Base-by-base conservation (phyloP, 257 asterid species). In the Nicotiana sylvestris region DNA sequence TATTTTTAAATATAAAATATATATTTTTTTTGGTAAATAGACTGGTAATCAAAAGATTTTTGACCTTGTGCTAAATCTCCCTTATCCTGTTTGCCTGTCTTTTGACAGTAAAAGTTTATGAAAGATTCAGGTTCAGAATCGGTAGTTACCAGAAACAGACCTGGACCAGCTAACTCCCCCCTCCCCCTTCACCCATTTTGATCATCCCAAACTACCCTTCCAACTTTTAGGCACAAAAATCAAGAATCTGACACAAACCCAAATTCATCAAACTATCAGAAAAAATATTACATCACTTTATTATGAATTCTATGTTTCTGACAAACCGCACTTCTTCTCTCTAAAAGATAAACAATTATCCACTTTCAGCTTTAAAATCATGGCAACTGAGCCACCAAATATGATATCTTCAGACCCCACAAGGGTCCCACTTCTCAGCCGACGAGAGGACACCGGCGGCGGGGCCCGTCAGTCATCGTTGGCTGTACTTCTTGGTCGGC, bases 401-500 rank as follows among this genome's bases (percentile, higher is more conserved):
- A 6, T 30, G 78, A 35, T 33, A 12, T 37, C 80, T 3, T 77
- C 81, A 4, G 56, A 66, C 43, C 64, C 87, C 35, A 74, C 66
- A 51, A 51, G 62, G 2, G 56, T 18, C 16, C 98, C 97, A 16
- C 95, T 95, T 72, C 95, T 95, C 84, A 93, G 86, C n/a, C 85
- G 87, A 2, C 92, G 91, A 39, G 91, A 85, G 70, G 84, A 86
- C 77, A 80, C 90, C 91, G 66, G 78, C 91, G 37, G 85, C 16
- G 72, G 74, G 33, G 11, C 57, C 82, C 27, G 87, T 25, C 55
- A 85, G n/a, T 87, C 96, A 0, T 77, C 97, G 2, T 85, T 95
- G 60, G 89, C 98, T 12, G 87, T 89, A 53, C 91, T 95, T 21
- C 87, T 95, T 70, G 88, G 95, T 18, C 96, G 98, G 62, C 93